These are phyloP conservation scores for Tylopilus felleus DNA, from an alignment of 768 basidiomycete genomes.

Conservation along the genomic window DNA sequence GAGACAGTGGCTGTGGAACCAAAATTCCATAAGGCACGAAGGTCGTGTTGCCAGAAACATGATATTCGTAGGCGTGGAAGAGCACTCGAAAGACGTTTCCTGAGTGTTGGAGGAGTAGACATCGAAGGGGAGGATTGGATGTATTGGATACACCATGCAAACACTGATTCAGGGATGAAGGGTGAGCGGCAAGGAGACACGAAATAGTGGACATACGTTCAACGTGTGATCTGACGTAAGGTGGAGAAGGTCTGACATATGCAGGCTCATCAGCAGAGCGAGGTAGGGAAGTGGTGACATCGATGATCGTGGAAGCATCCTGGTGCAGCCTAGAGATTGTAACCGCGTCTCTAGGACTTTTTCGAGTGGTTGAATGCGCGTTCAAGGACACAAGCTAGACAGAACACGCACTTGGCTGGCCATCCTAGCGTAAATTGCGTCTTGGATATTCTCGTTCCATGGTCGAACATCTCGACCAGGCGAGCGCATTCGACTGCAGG, in stretches of 20 bases:
- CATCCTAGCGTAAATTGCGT: slow-evolving; percentile 93
- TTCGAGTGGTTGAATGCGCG: slow-evolving; percentile 7
- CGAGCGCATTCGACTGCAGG: slow-evolving; percentile 85
- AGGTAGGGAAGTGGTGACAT: slow-evolving; percentile 91
- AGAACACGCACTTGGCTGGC: slow-evolving; percentile 88
- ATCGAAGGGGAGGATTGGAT: slow-evolving; percentile 38
- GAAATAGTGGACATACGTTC: slow-evolving; percentile 46
- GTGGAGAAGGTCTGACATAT: slow-evolving; percentile 88
- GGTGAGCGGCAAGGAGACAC: slow-evolving; percentile 3
- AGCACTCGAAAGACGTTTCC: slow-evolving; percentile 23
- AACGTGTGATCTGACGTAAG: slow-evolving; percentile 87
- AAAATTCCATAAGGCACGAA: slow-evolving; percentile 82
- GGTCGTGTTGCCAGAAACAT: slow-evolving; percentile 95
- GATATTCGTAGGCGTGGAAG: slow-evolving; percentile 65
- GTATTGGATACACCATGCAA: slow-evolving; percentile 92
- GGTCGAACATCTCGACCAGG: slow-evolving; percentile 83
- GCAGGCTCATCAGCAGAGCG: slow-evolving; percentile 87
- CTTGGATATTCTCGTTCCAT: slow-evolving; percentile 78
- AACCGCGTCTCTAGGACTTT: slow-evolving; percentile 88
- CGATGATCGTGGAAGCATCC: slow-evolving; percentile 79
- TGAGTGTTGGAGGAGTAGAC: slow-evolving; percentile 30
- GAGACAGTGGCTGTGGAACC: slow-evolving; percentile 59
- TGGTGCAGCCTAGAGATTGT: slow-evolving; percentile 86
- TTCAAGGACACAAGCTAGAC: background rate
- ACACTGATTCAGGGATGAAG: slow-evolving; percentile 45